These are phyloP conservation scores for Aspergillus coremiiformis DNA, from an alignment of 495 filamentous ascomycete species.

Conservation along the genomic window DNA sequence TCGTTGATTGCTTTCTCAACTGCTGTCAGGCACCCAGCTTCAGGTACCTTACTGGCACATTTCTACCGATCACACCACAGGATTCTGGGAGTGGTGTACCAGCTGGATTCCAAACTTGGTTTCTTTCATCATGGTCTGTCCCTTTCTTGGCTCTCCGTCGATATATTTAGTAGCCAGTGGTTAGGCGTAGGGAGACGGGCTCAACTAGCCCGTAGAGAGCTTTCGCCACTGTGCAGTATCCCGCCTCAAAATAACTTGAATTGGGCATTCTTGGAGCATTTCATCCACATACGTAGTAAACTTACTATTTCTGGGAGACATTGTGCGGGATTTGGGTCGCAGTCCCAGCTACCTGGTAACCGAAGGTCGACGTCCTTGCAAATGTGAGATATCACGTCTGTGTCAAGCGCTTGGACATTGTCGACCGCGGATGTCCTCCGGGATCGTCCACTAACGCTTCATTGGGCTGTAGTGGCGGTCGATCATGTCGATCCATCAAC, in stretches of 20 bases:
- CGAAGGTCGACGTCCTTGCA: neutral
- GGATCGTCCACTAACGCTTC: conserved; percentile 3
- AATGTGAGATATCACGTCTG: conserved; percentile 16
- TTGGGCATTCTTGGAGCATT: neutral
- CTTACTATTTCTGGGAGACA: neutral
- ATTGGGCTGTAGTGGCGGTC: conserved; percentile 2
- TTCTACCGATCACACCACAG: neutral
- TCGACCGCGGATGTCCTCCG: conserved; percentile 1
- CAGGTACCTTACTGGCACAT: neutral
- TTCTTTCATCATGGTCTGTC: neutral
- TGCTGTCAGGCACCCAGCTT: neutral
- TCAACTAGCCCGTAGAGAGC: neutral
- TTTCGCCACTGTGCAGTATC: neutral
- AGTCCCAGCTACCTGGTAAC: conserved; percentile 4
- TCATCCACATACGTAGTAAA: neutral
- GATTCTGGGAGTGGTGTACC: neutral
- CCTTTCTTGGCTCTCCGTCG: neutral
- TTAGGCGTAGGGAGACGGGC: neutral
- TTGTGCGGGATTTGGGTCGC: conserved; percentile 2
- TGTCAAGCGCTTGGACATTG: conserved; percentile 6
- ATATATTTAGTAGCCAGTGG: neutral
- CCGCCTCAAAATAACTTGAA: neutral
- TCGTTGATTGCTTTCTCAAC: neutral
- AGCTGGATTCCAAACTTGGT: neutral
- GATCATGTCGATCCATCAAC: conserved; percentile 6